Percentiles rank a stretch among this genome's conserved stretches.
phyloP scores from a whole-genome alignment of 805 yeast genomes.

The Candida tallmaniae region DNA sequence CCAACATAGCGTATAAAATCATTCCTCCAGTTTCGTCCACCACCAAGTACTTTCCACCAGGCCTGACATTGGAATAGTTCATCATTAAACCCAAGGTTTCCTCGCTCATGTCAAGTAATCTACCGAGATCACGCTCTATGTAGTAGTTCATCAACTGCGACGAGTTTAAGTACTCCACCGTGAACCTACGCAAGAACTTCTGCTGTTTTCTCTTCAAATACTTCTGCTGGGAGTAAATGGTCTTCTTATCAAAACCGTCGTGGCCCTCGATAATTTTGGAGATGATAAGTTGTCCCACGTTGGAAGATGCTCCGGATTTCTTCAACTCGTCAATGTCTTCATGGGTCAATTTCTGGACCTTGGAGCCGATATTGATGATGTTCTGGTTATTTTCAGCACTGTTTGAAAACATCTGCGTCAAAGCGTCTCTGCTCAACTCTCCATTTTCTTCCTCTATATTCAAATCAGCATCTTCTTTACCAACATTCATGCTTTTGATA shows the following conservation, averaged over 20 bases:
- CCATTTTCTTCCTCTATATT: constrained; percentile 32
- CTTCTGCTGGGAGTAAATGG: constrained; percentile 85
- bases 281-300: constrained; percentile 71
- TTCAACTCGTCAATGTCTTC: constrained; percentile 86
- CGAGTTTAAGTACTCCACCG: constrained; percentile 70
- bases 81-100: constrained; percentile 78
- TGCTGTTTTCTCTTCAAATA: constrained; percentile 88
- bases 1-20: constrained; percentile 79
- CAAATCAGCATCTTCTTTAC: constrained; percentile 24
- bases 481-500: constrained; percentile 38
- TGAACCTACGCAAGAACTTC: constrained; percentile 82
- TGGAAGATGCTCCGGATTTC: constrained; percentile 56
- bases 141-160: constrained; percentile 69
- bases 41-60: constrained; percentile 85
- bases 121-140: constrained; percentile 68
- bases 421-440: constrained; percentile 34
- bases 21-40: constrained; percentile 95
- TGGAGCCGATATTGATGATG: constrained; percentile 60
- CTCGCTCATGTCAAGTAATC: constrained; percentile 75
- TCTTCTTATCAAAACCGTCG: constrained; percentile 82
- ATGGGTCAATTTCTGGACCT: constrained; percentile 66
- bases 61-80: constrained; percentile 74
- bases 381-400: constrained; percentile 63
- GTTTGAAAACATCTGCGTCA: constrained; percentile 33
- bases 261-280: constrained; percentile 80